Base-by-base conservation (phyloP, 2,329 filamentous ascomycete genomes). In the Ophiostoma australiae region DNA sequence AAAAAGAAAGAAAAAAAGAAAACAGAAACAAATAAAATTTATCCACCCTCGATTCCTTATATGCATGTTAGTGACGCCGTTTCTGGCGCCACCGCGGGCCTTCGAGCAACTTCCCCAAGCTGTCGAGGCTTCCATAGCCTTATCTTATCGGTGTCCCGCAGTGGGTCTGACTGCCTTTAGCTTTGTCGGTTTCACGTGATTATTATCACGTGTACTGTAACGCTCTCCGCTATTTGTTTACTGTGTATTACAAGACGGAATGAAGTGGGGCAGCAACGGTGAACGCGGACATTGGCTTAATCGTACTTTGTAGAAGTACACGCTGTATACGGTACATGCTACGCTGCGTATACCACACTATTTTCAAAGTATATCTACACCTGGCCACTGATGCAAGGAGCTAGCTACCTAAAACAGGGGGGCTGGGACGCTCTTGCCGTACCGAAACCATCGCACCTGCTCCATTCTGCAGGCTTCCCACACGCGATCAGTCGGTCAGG, bases 101-200 rank as follows among this genome's bases (percentile, higher is more conserved):
- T 66, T 66, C 63, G 63, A 66, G 63, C n/a, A 66, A 39, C 63
- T 66, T 66, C 63, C 20, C 63, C 35, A n/a, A 66, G 63, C 63
- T 66, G 27, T 23, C 17, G 33, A 35, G 39, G 61, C 61, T 65
- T 65, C 63, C 33, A 65, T 65, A 6, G 61, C 31, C 52, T 58
- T 66, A 66, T 66, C 63, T 66, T 66, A 66, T 66, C 63, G 35
- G 63, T 66, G 63, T 41, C 63, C 33, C 63, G 35, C 63, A 39
- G 63, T 23, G 63, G n/a, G 63, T 27, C 61, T 23, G 5, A 3
- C 10, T 7, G 8, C 3, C 55, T 63, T 35, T 37, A n/a, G 15
- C 15, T 37, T 17, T 48, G n/a, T 27, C 27, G 1, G 4, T 6
- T 6, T 23, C 63, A 66, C 63, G 63, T 66, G 63, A 66, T 15